Conservation (phyloP, 345 rosid species). For the Acer saccharum region DNA sequence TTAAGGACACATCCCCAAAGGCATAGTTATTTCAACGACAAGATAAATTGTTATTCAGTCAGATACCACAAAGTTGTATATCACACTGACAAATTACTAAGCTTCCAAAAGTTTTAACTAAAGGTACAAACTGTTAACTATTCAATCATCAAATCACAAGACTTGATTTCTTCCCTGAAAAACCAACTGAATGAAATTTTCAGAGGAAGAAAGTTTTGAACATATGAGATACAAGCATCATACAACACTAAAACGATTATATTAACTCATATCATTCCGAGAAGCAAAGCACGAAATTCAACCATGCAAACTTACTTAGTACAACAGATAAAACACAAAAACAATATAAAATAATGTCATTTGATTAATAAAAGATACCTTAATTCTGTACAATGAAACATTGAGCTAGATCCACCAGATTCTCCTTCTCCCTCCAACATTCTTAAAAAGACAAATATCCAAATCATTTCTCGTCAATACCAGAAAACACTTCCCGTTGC, state of each 20-base stretch:
- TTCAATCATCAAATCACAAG: not conserved
- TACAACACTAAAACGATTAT: not conserved
- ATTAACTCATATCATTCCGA: not conserved
- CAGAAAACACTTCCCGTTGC: constrained; percentile 32
- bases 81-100: not conserved
- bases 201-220: not conserved
- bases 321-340: not conserved
- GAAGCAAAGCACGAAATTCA: not conserved
- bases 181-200: not conserved
- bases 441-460: not conserved
- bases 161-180: not conserved
- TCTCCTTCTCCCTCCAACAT: constrained; percentile 9
- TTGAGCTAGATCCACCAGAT: not conserved
- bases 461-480: constrained; percentile 13
- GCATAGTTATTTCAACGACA: no score
- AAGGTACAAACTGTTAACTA: not conserved
- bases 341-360: not conserved
- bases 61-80: not conserved
- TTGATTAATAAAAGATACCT: constrained; percentile 3
- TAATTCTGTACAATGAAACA: not conserved
- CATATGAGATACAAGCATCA: not conserved
- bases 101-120: not conserved
- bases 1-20: not conserved
- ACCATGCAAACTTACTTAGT: not conserved
- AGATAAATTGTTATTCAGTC: not conserved